These are phyloP conservation scores for Colletotrichum salicis DNA, from an alignment of 2,329 filamentous ascomycete species.

Conservation along the genomic window DNA sequence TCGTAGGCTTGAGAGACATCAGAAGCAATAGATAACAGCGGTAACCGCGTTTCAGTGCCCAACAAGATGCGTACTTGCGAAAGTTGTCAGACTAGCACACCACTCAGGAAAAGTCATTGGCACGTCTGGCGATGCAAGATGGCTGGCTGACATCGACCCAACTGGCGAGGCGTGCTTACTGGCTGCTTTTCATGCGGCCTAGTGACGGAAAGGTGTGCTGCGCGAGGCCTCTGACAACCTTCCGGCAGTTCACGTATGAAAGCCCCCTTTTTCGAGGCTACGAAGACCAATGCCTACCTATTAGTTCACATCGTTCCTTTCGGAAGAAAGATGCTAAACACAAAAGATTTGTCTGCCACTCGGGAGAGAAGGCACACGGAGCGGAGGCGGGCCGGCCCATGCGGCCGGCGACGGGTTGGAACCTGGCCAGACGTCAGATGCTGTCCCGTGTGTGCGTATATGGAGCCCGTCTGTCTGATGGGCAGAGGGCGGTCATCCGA, in stretches of 20 bases:
- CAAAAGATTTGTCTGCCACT: not conserved
- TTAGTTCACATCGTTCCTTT: not conserved
- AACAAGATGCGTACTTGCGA: slow-evolving; percentile 52
- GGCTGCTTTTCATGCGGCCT: slow-evolving; percentile 36
- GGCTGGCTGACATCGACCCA: slow-evolving; percentile 30
- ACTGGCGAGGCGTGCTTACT: slow-evolving; percentile 35
- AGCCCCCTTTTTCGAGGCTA: not conserved
- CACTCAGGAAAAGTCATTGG: slow-evolving; percentile 12
- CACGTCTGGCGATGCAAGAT: slow-evolving; percentile 25
- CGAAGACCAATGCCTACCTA: not conserved
- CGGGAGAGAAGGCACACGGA: slow-evolving; percentile 4
- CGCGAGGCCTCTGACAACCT: not conserved
- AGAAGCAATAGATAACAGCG: slow-evolving; percentile 51
- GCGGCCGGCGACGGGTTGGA: not conserved
- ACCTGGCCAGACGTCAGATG: not conserved
- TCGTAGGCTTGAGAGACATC: not conserved
- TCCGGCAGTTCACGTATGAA: slow-evolving; percentile 4
- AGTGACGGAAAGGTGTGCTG: slow-evolving; percentile 25
- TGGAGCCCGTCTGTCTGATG: not conserved
- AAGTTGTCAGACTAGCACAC: slow-evolving; percentile 49
- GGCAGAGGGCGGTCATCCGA: slow-evolving; percentile 7
- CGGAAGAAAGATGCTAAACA: not conserved
- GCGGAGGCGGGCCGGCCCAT: slow-evolving; percentile 21
- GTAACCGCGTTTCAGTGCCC: slow-evolving; percentile 60
- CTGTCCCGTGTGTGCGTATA: slow-evolving; percentile 1